Conservation (phyloP, 2,329 filamentous ascomycete species). For the Mycogone perniciosa region DNA sequence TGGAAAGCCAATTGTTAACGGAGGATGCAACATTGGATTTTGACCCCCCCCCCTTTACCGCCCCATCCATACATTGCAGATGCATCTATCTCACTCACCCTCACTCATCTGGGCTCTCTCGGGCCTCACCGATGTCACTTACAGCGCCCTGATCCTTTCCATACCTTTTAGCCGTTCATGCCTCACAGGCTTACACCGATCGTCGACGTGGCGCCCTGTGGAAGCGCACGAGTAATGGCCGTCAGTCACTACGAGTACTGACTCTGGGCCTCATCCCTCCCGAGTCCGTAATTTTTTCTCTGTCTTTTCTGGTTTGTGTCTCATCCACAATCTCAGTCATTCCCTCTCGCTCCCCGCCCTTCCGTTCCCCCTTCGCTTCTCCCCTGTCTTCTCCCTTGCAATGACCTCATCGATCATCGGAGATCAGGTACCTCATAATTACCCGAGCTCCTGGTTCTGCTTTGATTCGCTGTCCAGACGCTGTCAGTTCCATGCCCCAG, state of each 20-base stretch:
- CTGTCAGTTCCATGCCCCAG: background rate
- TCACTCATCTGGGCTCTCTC: background rate
- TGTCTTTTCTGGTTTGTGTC: background rate
- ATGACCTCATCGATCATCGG: constrained; percentile 1
- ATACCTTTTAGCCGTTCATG: too few species aligned
- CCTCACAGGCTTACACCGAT: background rate
- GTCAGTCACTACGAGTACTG: background rate
- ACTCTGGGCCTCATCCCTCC: background rate
- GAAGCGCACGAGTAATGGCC: background rate
- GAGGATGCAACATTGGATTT: too few species aligned
- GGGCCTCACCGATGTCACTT: constrained; percentile 4
- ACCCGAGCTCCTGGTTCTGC: background rate
- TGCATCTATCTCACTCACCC: background rate
- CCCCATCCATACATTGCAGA: background rate
- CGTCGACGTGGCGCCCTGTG: background rate
- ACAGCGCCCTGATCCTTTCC: too few species aligned
- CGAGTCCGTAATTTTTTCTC: background rate
- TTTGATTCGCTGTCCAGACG: background rate
- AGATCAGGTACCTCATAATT: background rate
- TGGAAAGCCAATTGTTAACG: background rate
- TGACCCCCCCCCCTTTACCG: too few species aligned
- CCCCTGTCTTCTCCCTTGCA: background rate
- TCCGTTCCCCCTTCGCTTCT: background rate
- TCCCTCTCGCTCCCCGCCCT: background rate
- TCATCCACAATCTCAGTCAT: background rate